Conservation (phyloP, 345 rosid genomes). For the Lepidium sativum region DNA sequence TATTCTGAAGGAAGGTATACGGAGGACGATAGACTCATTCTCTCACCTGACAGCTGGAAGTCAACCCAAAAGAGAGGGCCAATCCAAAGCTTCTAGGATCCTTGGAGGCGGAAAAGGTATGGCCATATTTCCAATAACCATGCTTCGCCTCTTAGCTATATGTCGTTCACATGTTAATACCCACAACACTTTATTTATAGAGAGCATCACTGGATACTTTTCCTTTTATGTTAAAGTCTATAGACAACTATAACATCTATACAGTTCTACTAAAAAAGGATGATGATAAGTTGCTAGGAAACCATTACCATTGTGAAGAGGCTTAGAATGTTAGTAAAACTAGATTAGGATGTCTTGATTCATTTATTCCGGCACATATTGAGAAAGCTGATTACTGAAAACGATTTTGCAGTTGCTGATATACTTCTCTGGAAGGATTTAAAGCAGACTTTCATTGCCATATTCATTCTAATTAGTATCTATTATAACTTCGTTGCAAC, state of each 20-base stretch:
- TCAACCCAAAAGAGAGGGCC: constrained; percentile 49
- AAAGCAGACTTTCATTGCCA: constrained; percentile 39
- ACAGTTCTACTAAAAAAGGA: neutral
- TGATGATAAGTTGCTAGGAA: neutral
- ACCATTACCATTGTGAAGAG: neutral
- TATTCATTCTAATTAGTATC: constrained; percentile 48
- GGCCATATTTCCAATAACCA: neutral
- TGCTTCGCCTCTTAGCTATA: neutral
- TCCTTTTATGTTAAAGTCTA: neutral
- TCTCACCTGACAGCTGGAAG: constrained; percentile 54
- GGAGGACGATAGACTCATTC: constrained; percentile 69
- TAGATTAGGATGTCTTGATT: neutral
- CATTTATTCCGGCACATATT: neutral
- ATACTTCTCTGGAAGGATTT: constrained; percentile 65
- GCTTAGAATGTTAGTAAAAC: neutral
- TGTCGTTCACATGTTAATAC: neutral
- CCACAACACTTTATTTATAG: too few relatives aligned
- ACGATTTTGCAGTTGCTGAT: constrained; percentile 58
- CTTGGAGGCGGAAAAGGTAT: constrained; percentile 88
- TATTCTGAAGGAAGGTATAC: constrained; percentile 67
- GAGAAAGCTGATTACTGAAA: constrained; percentile 2
- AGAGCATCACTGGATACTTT: too few relatives aligned
- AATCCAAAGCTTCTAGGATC: constrained; percentile 50
- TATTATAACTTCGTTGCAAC: constrained; percentile 64
- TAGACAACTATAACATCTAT: neutral